These are phyloP conservation scores for Xylariaceae sp. DNA, from an alignment of 2,329 filamentous ascomycete genomes.

Conservation along the genomic window DNA sequence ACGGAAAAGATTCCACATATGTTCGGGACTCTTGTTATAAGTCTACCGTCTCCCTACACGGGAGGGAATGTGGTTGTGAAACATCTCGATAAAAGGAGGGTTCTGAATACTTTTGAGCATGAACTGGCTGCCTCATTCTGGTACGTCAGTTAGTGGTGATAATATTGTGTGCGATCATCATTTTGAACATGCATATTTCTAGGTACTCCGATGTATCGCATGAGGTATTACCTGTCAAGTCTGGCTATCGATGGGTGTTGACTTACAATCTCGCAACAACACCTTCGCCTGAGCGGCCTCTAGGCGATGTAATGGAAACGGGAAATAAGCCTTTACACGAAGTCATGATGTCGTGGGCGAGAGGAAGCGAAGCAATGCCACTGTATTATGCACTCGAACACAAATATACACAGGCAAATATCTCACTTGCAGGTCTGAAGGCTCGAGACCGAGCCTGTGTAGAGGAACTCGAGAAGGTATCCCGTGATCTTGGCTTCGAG, in stretches of 20 bases:
- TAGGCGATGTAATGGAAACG: slow-evolving; percentile 10
- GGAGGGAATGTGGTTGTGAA: slow-evolving; percentile 54
- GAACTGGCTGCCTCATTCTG: too few relatives aligned
- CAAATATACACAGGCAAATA: slow-evolving; percentile 44
- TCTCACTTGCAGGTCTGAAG: slow-evolving; percentile 42
- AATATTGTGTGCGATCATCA: not conserved
- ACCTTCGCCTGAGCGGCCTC: not conserved
- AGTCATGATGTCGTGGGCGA: slow-evolving; percentile 39
- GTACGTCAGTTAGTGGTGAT: too few relatives aligned
- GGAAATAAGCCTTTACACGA: slow-evolving; percentile 26
- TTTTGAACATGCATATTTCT: not conserved
- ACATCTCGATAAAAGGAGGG: slow-evolving; percentile 44
- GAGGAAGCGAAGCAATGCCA: slow-evolving; percentile 6
- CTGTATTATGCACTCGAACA: slow-evolving; percentile 45
- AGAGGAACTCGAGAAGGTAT: slow-evolving; percentile 36
- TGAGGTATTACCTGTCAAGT: slow-evolving; percentile 54
- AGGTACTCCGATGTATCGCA: slow-evolving; percentile 61
- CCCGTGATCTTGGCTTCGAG: slow-evolving; percentile 38
- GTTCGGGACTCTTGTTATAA: slow-evolving; percentile 58
- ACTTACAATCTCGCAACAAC: slow-evolving; percentile 57
- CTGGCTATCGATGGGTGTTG: slow-evolving; percentile 57
- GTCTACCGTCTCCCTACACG: slow-evolving; percentile 54
- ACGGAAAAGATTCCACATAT: slow-evolving; percentile 55
- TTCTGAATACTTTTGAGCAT: too few relatives aligned
- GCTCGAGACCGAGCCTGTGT: slow-evolving; percentile 37